Base-by-base conservation (phyloP, 2,329 filamentous ascomycete species). In the Colletotrichum sidae region DNA sequence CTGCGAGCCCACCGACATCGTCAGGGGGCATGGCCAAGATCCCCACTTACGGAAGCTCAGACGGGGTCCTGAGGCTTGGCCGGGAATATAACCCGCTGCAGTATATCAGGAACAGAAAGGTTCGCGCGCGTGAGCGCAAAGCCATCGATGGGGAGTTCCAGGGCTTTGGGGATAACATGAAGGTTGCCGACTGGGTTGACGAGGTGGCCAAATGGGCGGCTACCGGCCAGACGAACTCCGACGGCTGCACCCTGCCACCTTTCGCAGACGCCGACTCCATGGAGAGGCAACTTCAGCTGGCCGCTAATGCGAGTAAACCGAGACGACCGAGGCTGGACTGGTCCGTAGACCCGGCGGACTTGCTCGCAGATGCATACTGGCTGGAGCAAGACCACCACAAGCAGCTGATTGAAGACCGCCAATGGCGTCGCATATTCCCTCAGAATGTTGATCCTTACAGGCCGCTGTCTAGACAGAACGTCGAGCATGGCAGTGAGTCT, bases 351-450 rank as follows among this genome's bases (percentile, higher is more conserved):
- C 92, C 95, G 0, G 90, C 92, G 60, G 94, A 98, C 74, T 85
- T 97, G 76, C 81, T 98, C 51, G 94, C 94, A 5, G 96, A 99
- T 79, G 85, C 91, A 1, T 93, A 94, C 72, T 99, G 96, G 96
- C 80, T 96, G 25, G 93, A 97, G 75, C 89, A 94, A 72, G 88
- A 86, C 38, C 83, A 90, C 63, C 94, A 97, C 77, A 96, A 94
- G 75, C 85, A 84, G 56, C 82, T 94, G 35, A 90, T 97, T 46
- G 92, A 97, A 73, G 92, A 97, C 76, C 88, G 89, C 12, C 83
- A 92, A 71, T 93, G 93, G 72, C 85, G 87, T 52, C 90, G 86
- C 62, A 87, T 97, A 12, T 96, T 92, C 68, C 83, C 87, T 1
- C 77, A 79, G 25, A 70, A 71, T 6, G 70, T 70, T 0, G 70